Base-by-base conservation (phyloP, 192 early-diverging fungal species). In the Linnemannia schmuckeri region DNA sequence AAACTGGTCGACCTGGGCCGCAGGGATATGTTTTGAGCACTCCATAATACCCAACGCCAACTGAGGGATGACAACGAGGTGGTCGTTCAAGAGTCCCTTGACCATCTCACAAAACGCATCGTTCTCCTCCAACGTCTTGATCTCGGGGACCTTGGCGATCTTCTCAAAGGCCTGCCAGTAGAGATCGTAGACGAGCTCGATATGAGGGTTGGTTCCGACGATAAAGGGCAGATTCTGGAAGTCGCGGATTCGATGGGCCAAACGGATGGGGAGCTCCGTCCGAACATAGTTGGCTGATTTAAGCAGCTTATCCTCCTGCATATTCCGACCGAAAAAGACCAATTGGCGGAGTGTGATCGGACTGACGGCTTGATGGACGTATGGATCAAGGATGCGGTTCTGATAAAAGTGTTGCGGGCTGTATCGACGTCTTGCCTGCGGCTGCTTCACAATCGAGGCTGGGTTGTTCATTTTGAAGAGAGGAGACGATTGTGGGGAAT, bases 111-210 rank as follows among this genome's bases (percentile, higher is more conserved):
- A 98, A 79, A 96, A 97, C 52, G 86, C 73, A 72, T 93, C 89
- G 83, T 99, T 98, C 70, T 97, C 95, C 61, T 97, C 94, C 52
- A 97, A 85, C 5, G 94, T 95, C 79, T 92, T 91, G 44, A 99
- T 96, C 8, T 82, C 79, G 15, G 94, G 92, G 30, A 96, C 88
- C 75, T 93, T 90, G 69, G 94, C 91, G 79, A 98, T 92, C 76
- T 88, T 88, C 70, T 98, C 97, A 85, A 99, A 98, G 0, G 97
- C 97, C n/a, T 93, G 90, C 98, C 97, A 98, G 87, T 98, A 99
- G 66, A 98, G 89, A 69, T 93, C 91, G 80, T 99, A 98, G 30
- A 97, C 94, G 27, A 82, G 89, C 84, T 95, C 92, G 75, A 98
- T 93, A 80, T 98, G 96, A 6, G 97, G 96, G 81, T 98, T 98